Evolutionary conservation across 2,329 filamentous ascomycete species (phyloP).

Genomic region (Talaromyces sp.): DNA sequence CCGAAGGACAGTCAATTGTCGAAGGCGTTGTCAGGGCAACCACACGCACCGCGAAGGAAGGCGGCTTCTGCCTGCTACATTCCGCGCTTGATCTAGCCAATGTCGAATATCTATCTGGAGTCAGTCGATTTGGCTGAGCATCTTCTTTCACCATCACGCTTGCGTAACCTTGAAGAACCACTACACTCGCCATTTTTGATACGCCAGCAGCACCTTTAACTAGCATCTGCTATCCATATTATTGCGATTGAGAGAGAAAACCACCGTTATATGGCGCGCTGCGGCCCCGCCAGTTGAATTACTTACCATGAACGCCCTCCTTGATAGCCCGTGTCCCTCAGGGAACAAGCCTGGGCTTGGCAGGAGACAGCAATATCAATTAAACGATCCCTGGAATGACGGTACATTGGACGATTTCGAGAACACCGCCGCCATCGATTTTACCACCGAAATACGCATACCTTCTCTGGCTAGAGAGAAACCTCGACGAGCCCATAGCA

Average conservation of each 20-base stretch:
- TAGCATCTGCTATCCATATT: neutral
- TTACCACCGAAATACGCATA: conserved; percentile 34
- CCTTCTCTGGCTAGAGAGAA: conserved; percentile 26
- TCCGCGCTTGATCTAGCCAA: too few species aligned
- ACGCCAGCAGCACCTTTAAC: neutral
- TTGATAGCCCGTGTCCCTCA: conserved; percentile 31
- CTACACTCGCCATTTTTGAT: neutral
- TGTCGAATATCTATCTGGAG: neutral
- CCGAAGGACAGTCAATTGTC: neutral
- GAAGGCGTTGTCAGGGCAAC: neutral
- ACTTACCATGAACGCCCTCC: conserved; percentile 14
- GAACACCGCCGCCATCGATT: conserved; percentile 36
- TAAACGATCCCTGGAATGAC: conserved; percentile 23
- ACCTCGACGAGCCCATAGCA: conserved; percentile 25
- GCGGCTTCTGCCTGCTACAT: neutral
- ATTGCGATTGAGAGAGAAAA: neutral
- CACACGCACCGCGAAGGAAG: neutral
- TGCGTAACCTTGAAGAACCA: neutral
- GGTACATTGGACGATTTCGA: conserved; percentile 22
- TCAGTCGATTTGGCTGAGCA: too few species aligned
- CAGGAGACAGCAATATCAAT: conserved; percentile 16
- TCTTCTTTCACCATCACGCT: neutral
- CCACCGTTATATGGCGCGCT: neutral
- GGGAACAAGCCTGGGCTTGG: conserved; percentile 17
- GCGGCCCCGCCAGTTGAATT: neutral